Evolutionary conservation across 306 rosid genomes (phyloP).

Genomic region (Castanea mollissima): DNA sequence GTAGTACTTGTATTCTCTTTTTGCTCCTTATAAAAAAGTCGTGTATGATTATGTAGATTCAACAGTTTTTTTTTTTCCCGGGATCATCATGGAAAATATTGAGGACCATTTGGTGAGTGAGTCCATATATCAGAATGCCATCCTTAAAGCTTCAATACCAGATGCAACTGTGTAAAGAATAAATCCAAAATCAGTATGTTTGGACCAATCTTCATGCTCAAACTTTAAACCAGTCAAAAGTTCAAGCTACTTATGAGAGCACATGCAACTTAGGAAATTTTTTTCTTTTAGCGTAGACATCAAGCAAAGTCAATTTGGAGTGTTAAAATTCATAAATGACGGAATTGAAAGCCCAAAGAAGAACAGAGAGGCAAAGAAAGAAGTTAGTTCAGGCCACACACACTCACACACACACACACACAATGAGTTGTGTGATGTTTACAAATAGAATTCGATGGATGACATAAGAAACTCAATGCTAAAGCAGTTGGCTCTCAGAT

Average conservation of each 20-base stretch:
- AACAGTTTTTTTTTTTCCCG: too few relatives aligned
- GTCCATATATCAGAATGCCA: not conserved
- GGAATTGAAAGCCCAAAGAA: not conserved
- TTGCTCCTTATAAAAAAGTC: slow-evolving; percentile 9
- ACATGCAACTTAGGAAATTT: not conserved
- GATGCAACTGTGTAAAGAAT: not conserved
- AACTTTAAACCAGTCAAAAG: not conserved
- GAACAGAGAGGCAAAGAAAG: not conserved
- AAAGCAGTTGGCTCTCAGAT: slow-evolving; percentile 2
- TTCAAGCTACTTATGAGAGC: not conserved
- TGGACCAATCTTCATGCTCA: not conserved
- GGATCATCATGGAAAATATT: not conserved
- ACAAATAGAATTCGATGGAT: not conserved
- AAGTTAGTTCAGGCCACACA: not conserved
- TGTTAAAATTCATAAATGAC: not conserved
- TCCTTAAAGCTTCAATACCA: not conserved
- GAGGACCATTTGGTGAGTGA: not conserved
- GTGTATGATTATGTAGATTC: slow-evolving; percentile 18
- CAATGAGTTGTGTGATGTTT: not conserved
- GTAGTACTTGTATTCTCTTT: not conserved
- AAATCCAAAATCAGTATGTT: not conserved
- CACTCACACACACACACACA: not conserved
- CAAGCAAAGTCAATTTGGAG: not conserved
- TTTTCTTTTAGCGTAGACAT: not conserved
- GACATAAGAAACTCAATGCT: not conserved